phyloP scores from a whole-genome alignment of 495 filamentous ascomycete genomes.

The Penicillium bialowiezense region DNA sequence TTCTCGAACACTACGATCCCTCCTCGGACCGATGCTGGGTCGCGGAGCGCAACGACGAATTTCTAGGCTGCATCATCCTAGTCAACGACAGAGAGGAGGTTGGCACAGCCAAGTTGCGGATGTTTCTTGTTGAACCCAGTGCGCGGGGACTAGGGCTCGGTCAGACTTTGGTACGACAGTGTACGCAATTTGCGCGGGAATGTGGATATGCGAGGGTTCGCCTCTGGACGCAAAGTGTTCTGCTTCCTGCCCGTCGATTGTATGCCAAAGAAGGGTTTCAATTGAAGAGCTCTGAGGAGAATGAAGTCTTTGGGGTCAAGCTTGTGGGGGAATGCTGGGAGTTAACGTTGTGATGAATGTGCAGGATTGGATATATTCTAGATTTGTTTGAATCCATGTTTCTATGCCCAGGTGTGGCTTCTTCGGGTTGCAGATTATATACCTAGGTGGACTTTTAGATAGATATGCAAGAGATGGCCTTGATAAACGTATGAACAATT shows the following conservation, averaged over 20 bases:
- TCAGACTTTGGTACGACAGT: slow-evolving; percentile 18
- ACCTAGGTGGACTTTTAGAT: too few relatives aligned
- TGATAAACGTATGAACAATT: too few relatives aligned
- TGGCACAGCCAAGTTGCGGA: slow-evolving; percentile 24
- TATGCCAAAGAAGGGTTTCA: slow-evolving; percentile 28
- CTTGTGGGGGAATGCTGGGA: not conserved
- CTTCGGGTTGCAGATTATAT: too few relatives aligned
- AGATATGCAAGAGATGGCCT: too few relatives aligned
- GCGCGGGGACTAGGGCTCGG: slow-evolving; percentile 28
- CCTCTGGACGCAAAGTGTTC: slow-evolving; percentile 28
- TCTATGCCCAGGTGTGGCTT: too few relatives aligned
- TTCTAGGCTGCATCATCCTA: slow-evolving; percentile 29
- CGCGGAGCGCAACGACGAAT: slow-evolving; percentile 22
- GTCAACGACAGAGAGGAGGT: slow-evolving; percentile 18
- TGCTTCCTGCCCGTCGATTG: slow-evolving; percentile 20
- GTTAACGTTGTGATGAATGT: not conserved
- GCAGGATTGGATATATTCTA: not conserved
- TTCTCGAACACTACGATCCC: slow-evolving; percentile 24
- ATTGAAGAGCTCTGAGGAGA: slow-evolving; percentile 17
- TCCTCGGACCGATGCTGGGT: slow-evolving; percentile 28
- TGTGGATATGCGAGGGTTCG: slow-evolving; percentile 23
- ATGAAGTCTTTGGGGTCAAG: not conserved
- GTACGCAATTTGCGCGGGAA: slow-evolving; percentile 25
- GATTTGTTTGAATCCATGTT: too few relatives aligned
- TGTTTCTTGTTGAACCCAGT: slow-evolving; percentile 27